Percentiles rank a stretch among this genome's conserved stretches.
These are phyloP conservation scores for Tilletia horrida DNA, from an alignment of 1,284 basidiomycete genomes.

Conservation along the genomic window DNA sequence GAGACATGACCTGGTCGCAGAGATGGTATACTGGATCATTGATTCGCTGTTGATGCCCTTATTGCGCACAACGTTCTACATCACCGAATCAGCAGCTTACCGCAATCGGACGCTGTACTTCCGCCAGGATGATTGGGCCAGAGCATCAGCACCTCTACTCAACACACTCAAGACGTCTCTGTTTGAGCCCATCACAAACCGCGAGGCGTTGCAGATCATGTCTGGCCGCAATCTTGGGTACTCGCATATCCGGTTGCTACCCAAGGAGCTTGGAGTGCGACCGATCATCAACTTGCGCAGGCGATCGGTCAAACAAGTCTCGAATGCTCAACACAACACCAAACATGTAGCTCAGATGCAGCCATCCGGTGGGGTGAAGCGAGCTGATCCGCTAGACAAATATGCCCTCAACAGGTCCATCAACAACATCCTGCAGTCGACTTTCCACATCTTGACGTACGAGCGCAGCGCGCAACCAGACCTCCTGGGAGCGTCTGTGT, in stretches of 20 bases:
- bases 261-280: slow-evolving; percentile 88
- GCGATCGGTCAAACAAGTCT: slow-evolving; percentile 53
- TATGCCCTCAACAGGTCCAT: slow-evolving; percentile 63
- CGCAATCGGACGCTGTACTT: slow-evolving; percentile 87
- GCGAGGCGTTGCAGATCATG: slow-evolving; percentile 53
- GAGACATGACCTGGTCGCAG: slow-evolving; percentile 72
- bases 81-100: slow-evolving; percentile 84
- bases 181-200: slow-evolving; percentile 34
- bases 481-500: slow-evolving; percentile 38
- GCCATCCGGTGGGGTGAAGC: not conserved
- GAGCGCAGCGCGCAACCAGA: slow-evolving; percentile 29
- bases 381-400: not conserved
- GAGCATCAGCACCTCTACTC: slow-evolving; percentile 74
- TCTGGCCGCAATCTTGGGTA: slow-evolving; percentile 63
- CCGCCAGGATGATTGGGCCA: slow-evolving; percentile 84
- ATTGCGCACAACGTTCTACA: slow-evolving; percentile 85
- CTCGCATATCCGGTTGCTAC: slow-evolving; percentile 81
- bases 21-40: slow-evolving; percentile 89
- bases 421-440: slow-evolving; percentile 75
- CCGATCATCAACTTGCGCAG: slow-evolving; percentile 88
- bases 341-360: too few relatives aligned
- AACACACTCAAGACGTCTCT: slow-evolving; percentile 64
- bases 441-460: slow-evolving; percentile 56
- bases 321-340: not conserved
- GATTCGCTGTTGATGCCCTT: slow-evolving; percentile 78